Conservation (phyloP, 305 asterid species). For the Plantago coronopus region DNA sequence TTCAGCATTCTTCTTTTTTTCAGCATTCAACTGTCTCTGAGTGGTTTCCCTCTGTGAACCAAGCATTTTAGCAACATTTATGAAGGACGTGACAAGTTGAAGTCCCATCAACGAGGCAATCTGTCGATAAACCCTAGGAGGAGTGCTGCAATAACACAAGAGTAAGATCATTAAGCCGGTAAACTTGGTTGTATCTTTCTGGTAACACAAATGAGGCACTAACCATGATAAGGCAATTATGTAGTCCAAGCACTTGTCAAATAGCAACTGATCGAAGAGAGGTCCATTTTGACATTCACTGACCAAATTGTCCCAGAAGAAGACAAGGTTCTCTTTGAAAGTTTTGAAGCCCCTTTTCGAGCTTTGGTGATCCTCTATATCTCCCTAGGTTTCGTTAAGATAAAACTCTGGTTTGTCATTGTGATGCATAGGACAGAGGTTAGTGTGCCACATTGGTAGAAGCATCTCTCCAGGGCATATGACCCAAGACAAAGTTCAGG, state of each 20-base stretch:
- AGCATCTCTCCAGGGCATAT: background rate
- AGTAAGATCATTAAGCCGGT: slow-evolving; percentile 23
- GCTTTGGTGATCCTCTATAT: slow-evolving; percentile 87
- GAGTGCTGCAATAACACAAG: slow-evolving; percentile 65
- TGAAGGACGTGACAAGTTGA: slow-evolving; percentile 94
- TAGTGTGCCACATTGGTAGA: slow-evolving; percentile 9
- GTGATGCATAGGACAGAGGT: slow-evolving; percentile 8
- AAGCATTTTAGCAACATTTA: slow-evolving; percentile 81
- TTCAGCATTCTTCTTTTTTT: slow-evolving; percentile 67
- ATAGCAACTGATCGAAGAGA: slow-evolving; percentile 72
- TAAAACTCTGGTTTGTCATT: slow-evolving; percentile 18
- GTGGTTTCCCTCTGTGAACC: slow-evolving; percentile 86
- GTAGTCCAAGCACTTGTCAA: slow-evolving; percentile 90
- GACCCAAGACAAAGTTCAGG: slow-evolving; percentile 2
- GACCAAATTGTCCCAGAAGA: slow-evolving; percentile 84
- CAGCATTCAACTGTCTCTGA: slow-evolving; percentile 94
- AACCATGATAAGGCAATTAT: slow-evolving; percentile 96
- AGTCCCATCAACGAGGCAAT: slow-evolving; percentile 92
- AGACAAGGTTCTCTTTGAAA: slow-evolving; percentile 83
- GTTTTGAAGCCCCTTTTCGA: slow-evolving; percentile 80
- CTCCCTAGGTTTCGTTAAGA: slow-evolving; percentile 62
- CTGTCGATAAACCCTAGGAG: slow-evolving; percentile 93
- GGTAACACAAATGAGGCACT: slow-evolving; percentile 27
- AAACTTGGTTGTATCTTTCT: slow-evolving; percentile 8
- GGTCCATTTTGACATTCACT: slow-evolving; percentile 91